A percentile compares a stretch with the other conserved stretches of the same genome.
Evolutionary conservation across 1,139 yeast species (phyloP).

Genomic region (Yamadazyma epiphylla): DNA sequence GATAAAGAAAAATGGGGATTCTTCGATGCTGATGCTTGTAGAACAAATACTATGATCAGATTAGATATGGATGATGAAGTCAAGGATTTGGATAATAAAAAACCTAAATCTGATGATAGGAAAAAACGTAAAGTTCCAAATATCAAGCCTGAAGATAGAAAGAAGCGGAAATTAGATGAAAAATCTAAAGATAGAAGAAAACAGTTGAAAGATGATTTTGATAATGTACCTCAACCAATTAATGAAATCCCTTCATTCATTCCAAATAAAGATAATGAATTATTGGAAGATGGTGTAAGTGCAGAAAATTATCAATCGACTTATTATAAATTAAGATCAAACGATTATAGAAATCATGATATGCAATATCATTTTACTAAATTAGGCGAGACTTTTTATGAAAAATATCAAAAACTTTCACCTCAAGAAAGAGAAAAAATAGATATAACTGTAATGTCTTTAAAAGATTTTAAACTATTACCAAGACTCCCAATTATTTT

Average conservation of each 20-base stretch:
- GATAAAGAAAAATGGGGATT: constrained; percentile 53
- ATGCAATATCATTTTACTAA: constrained; percentile 22
- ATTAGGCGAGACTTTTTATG: constrained; percentile 20
- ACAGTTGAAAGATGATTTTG: constrained; percentile 15
- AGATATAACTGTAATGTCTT: constrained; percentile 21
- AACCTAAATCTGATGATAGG: constrained; percentile 4
- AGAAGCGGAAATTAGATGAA: constrained; percentile 2
- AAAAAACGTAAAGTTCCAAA: constrained; percentile 1
- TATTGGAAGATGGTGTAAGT: constrained; percentile 37
- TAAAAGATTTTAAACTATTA: constrained; percentile 24
- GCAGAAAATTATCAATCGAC: constrained; percentile 51
- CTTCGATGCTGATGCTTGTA: constrained; percentile 40
- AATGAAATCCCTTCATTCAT: constrained; percentile 12
- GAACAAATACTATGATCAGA: constrained; percentile 33
- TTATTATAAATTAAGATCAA: constrained; percentile 43
- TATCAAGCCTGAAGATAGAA: neutral
- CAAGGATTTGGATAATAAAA: constrained; percentile 5
- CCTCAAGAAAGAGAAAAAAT: constrained; percentile 10
- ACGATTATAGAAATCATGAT: constrained; percentile 44
- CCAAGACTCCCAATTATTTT: constrained; percentile 27
- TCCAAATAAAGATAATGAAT: constrained; percentile 39
- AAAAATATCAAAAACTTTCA: constrained; percentile 4
- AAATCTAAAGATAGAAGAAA: constrained; percentile 6
- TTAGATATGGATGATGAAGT: constrained; percentile 22
- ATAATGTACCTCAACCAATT: constrained; percentile 6